Percentiles rank a stretch among this genome's conserved stretches.
Evolutionary conservation across 2,329 filamentous ascomycete species (phyloP).

Genomic region (Cordyceps pruinosa): DNA sequence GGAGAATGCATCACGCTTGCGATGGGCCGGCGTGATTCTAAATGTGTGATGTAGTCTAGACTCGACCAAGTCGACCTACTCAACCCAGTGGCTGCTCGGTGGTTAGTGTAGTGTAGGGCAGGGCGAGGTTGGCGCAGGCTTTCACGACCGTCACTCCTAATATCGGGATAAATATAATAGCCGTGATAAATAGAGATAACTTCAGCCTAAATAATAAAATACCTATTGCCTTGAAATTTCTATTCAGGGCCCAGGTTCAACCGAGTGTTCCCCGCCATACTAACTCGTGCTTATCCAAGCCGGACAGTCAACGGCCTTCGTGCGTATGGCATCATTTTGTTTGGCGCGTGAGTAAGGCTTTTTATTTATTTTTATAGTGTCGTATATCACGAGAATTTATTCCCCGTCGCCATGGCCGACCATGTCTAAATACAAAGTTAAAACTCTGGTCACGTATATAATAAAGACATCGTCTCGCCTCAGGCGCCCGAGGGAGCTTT

Average conservation of each 20-base stretch:
- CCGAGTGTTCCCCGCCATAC: no score
- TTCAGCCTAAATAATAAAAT: no score
- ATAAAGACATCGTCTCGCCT: not conserved
- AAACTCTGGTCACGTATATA: not conserved
- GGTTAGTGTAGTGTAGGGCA: not conserved
- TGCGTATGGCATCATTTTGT: no score
- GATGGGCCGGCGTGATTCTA: not conserved
- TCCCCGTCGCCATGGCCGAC: no score
- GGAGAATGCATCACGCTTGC: not conserved
- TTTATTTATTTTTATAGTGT: no score
- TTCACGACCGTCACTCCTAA: not conserved
- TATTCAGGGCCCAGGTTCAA: no score
- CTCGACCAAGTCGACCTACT: not conserved
- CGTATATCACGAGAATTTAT: no score
- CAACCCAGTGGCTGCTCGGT: not conserved
- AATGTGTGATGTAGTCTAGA: not conserved
- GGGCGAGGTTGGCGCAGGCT: not conserved
- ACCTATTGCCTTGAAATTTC: no score
- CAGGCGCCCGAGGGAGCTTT: not conserved
- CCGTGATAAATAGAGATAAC: not conserved
- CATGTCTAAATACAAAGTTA: not conserved
- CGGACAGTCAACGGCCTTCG: no score
- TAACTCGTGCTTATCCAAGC: no score
- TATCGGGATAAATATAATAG: no score
- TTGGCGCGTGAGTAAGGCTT: no score